Base-by-base conservation (phyloP, 2,329 filamentous ascomycete species). In the Chaetomium globosum region DNA sequence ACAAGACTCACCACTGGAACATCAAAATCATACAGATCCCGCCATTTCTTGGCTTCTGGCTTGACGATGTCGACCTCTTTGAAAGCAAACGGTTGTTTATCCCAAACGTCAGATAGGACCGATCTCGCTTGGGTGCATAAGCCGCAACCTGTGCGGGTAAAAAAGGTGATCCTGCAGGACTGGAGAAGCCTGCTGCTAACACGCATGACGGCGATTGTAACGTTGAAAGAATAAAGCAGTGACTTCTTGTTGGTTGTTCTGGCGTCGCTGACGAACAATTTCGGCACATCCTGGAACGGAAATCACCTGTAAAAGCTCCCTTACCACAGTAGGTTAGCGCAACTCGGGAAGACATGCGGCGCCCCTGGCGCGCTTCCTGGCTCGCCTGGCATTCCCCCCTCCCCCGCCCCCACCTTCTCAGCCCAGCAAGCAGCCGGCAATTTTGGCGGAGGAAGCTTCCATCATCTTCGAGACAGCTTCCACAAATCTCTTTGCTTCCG, bases 21-120 rank as follows among this genome's bases (percentile, higher is more conserved):
- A 71, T 94, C 91, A 74, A 93, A 91, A 65, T 93, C 90, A 74
- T 94, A 94, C 1, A 92, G 73, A 57, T 88, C 82, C 72, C 85
- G 87, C 91, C 91, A 94, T 28, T 80, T 78, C 67, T 86, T 83
- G 19, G 83, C 82, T 30, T 86, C 84, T 0, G 84, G 81, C 57
- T 84, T 82, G 77, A 90, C 86, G 57, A 93, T 86, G 73, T 93
- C 83, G 67, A 91, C 81, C 75, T 93, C 89, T 8, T 81, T 80
- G 75, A 87, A 92, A 21, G 82, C 82, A 75, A 93, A 92, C 0
- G 87, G 88, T 30, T 88, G 80, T 31, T 79, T 76, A 64, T 90
- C 85, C 84, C 86, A 89, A 9, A 93, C 88, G 10, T 85, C 80
- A 3, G 87, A 88, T 28, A 94, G 80, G 2, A 89, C 88, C 7